Evolutionary conservation across 129 eudicot species (phyloP).

Genomic region (Centella asiatica): DNA sequence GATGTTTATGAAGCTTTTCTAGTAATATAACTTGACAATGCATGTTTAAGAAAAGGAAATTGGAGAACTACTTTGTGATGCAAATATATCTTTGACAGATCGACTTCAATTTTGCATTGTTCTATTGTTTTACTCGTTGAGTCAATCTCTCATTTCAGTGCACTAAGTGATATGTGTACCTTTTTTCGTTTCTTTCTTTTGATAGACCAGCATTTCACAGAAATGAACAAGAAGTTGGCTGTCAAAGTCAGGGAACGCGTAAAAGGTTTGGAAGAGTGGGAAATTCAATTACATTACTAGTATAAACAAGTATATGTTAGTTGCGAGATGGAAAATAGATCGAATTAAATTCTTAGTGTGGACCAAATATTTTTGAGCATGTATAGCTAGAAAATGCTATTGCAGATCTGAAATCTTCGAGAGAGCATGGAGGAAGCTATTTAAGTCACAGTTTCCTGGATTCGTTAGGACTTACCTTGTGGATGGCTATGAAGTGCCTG

Average conservation of each 20-base stretch:
- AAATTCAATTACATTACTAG: background rate
- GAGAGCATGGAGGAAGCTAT: constrained; percentile 43
- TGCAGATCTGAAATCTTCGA: constrained; percentile 55
- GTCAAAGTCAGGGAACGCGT: constrained; percentile 28
- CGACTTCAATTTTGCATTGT: background rate
- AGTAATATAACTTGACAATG: too few species aligned
- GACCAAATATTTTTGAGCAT: constrained; percentile 1
- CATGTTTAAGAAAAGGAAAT: too few species aligned
- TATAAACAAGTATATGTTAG: background rate
- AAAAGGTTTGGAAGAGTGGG: constrained; percentile 32
- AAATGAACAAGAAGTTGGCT: constrained; percentile 11
- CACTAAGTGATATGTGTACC: background rate
- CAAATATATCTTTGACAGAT: too few species aligned
- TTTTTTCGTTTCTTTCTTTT: background rate
- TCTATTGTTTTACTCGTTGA: background rate
- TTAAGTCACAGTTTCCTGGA: constrained; percentile 48
- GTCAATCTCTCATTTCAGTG: background rate
- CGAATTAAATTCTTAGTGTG: background rate
- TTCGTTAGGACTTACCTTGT: constrained; percentile 3
- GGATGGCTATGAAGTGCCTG: constrained; percentile 15
- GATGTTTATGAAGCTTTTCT: too few species aligned
- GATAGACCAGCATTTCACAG: constrained; percentile 24
- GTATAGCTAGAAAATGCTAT: background rate
- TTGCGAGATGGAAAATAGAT: background rate
- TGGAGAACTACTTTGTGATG: too few species aligned